Conservation (phyloP, 2,329 filamentous ascomycete genomes). For the Aureobasidium uvarum region DNA sequence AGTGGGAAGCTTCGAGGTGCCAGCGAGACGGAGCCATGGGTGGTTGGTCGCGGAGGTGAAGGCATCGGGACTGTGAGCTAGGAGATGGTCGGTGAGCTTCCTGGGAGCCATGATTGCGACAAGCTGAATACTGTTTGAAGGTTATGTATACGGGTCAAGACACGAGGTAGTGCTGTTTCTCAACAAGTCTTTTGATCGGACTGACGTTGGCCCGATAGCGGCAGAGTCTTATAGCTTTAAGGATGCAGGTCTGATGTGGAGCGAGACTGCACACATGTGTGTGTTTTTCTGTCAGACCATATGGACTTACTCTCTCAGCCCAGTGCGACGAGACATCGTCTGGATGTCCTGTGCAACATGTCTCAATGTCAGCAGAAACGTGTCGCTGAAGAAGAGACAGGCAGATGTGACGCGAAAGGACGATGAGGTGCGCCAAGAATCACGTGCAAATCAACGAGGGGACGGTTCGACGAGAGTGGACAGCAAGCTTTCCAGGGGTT, state of each 20-base stretch:
- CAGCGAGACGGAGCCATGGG: conserved; percentile 64
- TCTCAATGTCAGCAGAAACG: neutral
- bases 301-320: neutral
- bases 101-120: neutral
- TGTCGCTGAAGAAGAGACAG: neutral
- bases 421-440: conserved; percentile 13
- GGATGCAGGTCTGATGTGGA: conserved; percentile 9
- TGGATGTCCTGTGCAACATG: neutral
- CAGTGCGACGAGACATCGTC: neutral
- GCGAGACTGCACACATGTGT: neutral
- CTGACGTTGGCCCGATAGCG: conserved; percentile 19
- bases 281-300: neutral
- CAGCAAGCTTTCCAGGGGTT: conserved; percentile 25
- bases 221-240: neutral
- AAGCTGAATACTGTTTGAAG: neutral
- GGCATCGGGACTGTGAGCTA: conserved; percentile 31
- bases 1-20: conserved; percentile 60
- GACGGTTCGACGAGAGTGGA: conserved; percentile 7
- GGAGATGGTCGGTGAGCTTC: conserved; percentile 25
- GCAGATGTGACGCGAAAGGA: neutral
- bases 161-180: neutral
- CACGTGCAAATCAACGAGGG: neutral
- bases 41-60: conserved; percentile 62
- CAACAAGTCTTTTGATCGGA: neutral
- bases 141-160: neutral